Conservation (phyloP, 2,329 filamentous ascomycete species). For the Arthrobotrys entomopaga region DNA sequence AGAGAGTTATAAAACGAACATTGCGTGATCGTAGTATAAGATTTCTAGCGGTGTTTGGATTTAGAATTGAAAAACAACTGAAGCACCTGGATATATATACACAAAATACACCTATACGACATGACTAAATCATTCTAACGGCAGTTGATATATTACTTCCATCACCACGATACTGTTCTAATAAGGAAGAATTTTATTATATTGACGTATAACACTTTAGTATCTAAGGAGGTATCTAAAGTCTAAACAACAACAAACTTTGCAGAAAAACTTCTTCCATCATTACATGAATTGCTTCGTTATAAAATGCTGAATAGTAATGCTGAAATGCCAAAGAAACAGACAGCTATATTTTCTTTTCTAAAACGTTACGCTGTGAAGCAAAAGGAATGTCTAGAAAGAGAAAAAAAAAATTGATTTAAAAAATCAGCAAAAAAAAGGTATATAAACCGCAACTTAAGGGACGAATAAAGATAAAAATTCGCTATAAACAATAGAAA, state of each 20-base stretch:
- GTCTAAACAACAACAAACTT: constrained; percentile 1
- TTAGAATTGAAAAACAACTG: no score
- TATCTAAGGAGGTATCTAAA: constrained; percentile 11
- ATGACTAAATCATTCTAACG: no score
- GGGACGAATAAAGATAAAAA: no score
- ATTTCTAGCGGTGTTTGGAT: no score
- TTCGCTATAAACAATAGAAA: constrained; percentile 2
- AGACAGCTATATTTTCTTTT: constrained; percentile 29
- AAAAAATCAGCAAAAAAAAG: background rate
- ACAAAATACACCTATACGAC: no score
- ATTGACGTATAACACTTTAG: no score
- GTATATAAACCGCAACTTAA: background rate
- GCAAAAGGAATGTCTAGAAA: constrained; percentile 42
- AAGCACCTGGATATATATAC: no score
- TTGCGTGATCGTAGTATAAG: no score
- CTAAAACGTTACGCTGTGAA: constrained; percentile 39
- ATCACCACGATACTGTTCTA: no score
- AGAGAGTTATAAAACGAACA: background rate
- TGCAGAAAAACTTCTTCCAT: background rate
- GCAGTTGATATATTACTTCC: no score
- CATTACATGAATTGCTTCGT: constrained; percentile 35
- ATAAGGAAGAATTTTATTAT: no score
- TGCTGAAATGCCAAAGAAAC: constrained; percentile 13
- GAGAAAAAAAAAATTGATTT: background rate
- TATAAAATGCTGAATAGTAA: constrained; percentile 30